Conservation (phyloP, 192 early-diverging fungal species). For the Coemansia sp. region DNA sequence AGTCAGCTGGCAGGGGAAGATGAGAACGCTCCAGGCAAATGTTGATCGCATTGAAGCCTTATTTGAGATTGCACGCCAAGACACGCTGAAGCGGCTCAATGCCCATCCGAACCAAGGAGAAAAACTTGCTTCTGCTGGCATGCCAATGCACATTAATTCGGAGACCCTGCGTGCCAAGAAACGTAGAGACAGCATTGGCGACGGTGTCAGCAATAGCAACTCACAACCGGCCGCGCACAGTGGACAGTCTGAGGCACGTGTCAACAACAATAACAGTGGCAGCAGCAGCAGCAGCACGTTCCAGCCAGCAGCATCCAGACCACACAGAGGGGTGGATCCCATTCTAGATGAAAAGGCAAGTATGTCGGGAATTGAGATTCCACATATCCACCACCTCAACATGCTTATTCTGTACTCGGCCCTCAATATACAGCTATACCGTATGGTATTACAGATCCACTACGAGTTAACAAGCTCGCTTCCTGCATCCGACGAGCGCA, state of each 20-base stretch:
- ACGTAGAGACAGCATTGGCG: background rate
- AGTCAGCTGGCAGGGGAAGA: slow-evolving; percentile 29
- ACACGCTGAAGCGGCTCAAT: slow-evolving; percentile 30
- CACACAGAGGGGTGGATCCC: slow-evolving; percentile 8
- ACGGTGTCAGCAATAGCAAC: slow-evolving; percentile 4
- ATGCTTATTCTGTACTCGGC: slow-evolving; percentile 54
- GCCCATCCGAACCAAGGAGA: slow-evolving; percentile 2
- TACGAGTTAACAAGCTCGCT: slow-evolving; percentile 51
- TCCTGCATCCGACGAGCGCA: slow-evolving; percentile 17
- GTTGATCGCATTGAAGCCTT: slow-evolving; percentile 49
- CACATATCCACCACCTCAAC: slow-evolving; percentile 41
- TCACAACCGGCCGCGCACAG: background rate
- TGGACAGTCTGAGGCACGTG: background rate
- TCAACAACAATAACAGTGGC: background rate
- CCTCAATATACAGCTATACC: slow-evolving; percentile 53
- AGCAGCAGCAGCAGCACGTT: background rate
- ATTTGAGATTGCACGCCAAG: slow-evolving; percentile 42
- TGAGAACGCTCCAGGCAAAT: slow-evolving; percentile 34
- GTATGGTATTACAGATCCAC: slow-evolving; percentile 55
- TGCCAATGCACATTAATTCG: background rate
- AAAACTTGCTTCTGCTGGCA: background rate
- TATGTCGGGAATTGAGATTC: slow-evolving; percentile 47
- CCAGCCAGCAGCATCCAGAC: background rate
- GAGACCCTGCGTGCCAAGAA: background rate
- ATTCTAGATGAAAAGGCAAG: slow-evolving; percentile 25